phyloP scores from a whole-genome alignment of 2,329 filamentous ascomycete species.

The Aspergillus spinulosporus region DNA sequence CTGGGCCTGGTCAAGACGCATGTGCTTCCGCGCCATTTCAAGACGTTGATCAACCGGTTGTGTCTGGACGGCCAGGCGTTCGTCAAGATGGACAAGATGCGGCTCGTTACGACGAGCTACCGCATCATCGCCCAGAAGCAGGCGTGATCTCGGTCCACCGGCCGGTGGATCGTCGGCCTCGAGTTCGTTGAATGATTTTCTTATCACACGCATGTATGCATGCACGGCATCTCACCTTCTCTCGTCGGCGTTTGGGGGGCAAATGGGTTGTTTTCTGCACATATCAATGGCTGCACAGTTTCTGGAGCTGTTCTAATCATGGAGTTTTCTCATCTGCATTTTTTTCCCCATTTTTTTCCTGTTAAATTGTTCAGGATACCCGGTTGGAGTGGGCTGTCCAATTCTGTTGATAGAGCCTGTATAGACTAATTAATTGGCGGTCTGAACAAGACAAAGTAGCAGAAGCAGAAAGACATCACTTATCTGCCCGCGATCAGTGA shows the following conservation, averaged over 20 bases:
- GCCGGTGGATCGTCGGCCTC: no score
- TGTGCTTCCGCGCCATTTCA: slow-evolving; percentile 54
- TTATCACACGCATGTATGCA: neutral
- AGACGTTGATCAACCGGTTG: slow-evolving; percentile 54
- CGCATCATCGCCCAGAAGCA: slow-evolving; percentile 54
- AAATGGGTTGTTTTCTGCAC: neutral
- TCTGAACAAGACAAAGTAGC: neutral
- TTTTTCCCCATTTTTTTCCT: slow-evolving; percentile 4
- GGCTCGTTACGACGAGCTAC: slow-evolving; percentile 55
- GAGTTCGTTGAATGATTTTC: neutral
- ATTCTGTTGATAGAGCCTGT: slow-evolving; percentile 15
- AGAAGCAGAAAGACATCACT: neutral
- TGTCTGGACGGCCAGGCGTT: slow-evolving; percentile 57
- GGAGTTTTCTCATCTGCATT: slow-evolving; percentile 9
- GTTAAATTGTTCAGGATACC: slow-evolving; percentile 17
- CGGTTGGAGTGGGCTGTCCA: slow-evolving; percentile 16
- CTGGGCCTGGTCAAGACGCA: slow-evolving; percentile 51
- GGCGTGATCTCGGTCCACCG: neutral
- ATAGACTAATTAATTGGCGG: slow-evolving; percentile 20
- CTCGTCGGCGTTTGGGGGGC: slow-evolving; percentile 9
- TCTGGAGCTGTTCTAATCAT: neutral
- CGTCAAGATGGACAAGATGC: slow-evolving; percentile 57
- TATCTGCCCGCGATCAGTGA: neutral
- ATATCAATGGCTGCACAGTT: neutral
- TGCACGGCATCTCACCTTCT: neutral